A percentile compares a stretch with the other conserved stretches of the same genome.
phyloP scores from a whole-genome alignment of 2,329 filamentous ascomycete species.

The Coniella lustricola region DNA sequence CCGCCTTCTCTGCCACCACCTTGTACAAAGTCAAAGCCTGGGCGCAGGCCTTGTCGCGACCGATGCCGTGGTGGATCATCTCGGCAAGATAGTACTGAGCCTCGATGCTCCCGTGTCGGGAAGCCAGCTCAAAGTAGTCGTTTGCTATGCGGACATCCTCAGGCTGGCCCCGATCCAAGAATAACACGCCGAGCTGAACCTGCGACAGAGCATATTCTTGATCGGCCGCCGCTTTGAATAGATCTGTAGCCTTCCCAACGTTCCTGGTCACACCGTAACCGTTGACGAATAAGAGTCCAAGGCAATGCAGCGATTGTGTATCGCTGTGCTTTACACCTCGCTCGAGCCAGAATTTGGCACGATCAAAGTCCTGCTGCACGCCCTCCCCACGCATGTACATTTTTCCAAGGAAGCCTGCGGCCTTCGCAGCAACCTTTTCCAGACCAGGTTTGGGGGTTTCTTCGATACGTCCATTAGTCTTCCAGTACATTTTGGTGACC shows the following conservation, averaged over 20 bases:
- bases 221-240: slow-evolving; percentile 72
- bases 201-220: slow-evolving; percentile 76
- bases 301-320: slow-evolving; percentile 73
- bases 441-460: slow-evolving; percentile 63
- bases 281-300: slow-evolving; percentile 77
- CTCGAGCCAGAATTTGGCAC: slow-evolving; percentile 76
- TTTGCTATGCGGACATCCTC: slow-evolving; percentile 70
- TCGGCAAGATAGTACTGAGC: slow-evolving; percentile 90
- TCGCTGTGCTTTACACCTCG: slow-evolving; percentile 71
- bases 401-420: slow-evolving; percentile 78
- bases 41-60: slow-evolving; percentile 69
- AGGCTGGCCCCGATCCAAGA: slow-evolving; percentile 70
- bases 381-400: slow-evolving; percentile 90
- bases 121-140: slow-evolving; percentile 82
- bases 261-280: slow-evolving; percentile 66
- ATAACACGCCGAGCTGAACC: slow-evolving; percentile 74
- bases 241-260: slow-evolving; percentile 62
- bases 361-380: slow-evolving; percentile 67
- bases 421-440: slow-evolving; percentile 74
- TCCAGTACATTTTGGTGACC: slow-evolving; percentile 78
- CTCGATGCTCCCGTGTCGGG: slow-evolving; percentile 76
- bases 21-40: slow-evolving; percentile 80
- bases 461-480: slow-evolving; percentile 63
- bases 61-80: slow-evolving; percentile 73
- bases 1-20: slow-evolving; percentile 65